A percentile compares a stretch with the other conserved stretches of the same genome.
These are phyloP conservation scores for Talaromyces sp. DNA, from an alignment of 2,329 filamentous ascomycete species.

Conservation along the genomic window DNA sequence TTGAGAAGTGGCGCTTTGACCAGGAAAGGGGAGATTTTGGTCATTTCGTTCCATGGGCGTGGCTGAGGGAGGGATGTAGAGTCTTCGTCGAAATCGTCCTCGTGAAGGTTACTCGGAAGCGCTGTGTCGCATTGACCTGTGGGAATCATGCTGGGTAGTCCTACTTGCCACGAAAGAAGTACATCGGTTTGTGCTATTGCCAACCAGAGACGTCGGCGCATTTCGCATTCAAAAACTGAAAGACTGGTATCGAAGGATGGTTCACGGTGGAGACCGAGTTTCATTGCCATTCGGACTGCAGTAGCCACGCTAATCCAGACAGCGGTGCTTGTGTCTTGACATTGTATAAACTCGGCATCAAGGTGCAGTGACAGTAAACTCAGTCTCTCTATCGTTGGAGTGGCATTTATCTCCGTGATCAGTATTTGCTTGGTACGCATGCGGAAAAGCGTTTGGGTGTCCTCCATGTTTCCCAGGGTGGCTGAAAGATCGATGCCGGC, in stretches of 20 bases:
- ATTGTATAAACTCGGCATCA: conserved; percentile 54
- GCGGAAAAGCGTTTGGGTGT: conserved; percentile 33
- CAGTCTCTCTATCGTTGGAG: conserved; percentile 52
- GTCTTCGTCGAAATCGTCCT: conserved; percentile 57
- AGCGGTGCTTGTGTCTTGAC: conserved; percentile 52
- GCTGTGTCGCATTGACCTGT: conserved; percentile 57
- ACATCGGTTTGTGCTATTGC: conserved; percentile 53
- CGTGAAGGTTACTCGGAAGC: conserved; percentile 55
- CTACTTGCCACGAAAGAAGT: conserved; percentile 59
- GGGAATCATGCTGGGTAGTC: conserved; percentile 59
- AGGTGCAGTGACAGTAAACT: conserved; percentile 56
- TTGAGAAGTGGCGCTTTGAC: conserved; percentile 33
- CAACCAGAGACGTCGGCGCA: conserved; percentile 40
- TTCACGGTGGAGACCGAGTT: conserved; percentile 59
- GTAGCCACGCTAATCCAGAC: conserved; percentile 54
- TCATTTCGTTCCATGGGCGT: conserved; percentile 54
- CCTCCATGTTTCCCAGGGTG: conserved; percentile 49
- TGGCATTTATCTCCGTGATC: conserved; percentile 55
- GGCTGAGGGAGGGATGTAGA: conserved; percentile 48
- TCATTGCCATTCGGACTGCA: conserved; percentile 55
- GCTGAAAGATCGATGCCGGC: conserved; percentile 56
- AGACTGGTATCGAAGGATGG: conserved; percentile 52
- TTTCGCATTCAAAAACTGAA: conserved; percentile 54
- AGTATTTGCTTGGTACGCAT: conserved; percentile 55
- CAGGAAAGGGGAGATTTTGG: conserved; percentile 42